Evolutionary conservation across 1,284 basidiomycete genomes (phyloP).

Genomic region (Sporisorium exsertum): DNA sequence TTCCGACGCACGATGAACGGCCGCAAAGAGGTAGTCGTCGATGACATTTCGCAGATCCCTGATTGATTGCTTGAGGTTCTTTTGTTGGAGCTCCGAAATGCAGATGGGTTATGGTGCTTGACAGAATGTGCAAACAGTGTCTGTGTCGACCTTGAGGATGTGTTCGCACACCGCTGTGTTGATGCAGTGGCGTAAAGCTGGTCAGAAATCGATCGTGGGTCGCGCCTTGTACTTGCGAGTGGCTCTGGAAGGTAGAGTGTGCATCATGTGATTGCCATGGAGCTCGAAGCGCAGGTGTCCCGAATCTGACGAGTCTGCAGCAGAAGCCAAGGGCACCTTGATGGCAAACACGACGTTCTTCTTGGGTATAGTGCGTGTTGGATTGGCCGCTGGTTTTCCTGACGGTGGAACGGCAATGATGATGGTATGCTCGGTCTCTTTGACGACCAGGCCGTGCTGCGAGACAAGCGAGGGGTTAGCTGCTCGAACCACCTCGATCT

Average conservation of each 20-base stretch:
- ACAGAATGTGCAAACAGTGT: not conserved
- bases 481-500: constrained; percentile 46
- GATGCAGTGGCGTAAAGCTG: not conserved
- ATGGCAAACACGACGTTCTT: constrained; percentile 48
- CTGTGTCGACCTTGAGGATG: not conserved
- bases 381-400: not conserved
- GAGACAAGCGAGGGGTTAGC: constrained; percentile 48
- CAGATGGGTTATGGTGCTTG: not conserved
- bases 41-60: constrained; percentile 41
- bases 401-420: constrained; percentile 25
- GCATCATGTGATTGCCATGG: constrained; percentile 56
- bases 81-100: not conserved
- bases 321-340: constrained; percentile 30
- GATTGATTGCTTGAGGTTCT: constrained; percentile 8
- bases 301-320: not conserved
- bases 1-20: constrained; percentile 37
- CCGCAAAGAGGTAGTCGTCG: constrained; percentile 31
- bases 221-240: constrained; percentile 51
- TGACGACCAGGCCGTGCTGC: constrained; percentile 41
- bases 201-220: constrained; percentile 49
- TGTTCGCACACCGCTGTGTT: not conserved
- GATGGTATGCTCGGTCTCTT: constrained; percentile 48
- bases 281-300: constrained; percentile 39
- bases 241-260: constrained; percentile 45
- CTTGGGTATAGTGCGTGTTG: constrained; percentile 45